Percentiles rank a stretch among this genome's conserved stretches.
These are phyloP conservation scores for Aspergillus glaucus DNA, from an alignment of 2,329 filamentous ascomycete species.

Conservation along the genomic window DNA sequence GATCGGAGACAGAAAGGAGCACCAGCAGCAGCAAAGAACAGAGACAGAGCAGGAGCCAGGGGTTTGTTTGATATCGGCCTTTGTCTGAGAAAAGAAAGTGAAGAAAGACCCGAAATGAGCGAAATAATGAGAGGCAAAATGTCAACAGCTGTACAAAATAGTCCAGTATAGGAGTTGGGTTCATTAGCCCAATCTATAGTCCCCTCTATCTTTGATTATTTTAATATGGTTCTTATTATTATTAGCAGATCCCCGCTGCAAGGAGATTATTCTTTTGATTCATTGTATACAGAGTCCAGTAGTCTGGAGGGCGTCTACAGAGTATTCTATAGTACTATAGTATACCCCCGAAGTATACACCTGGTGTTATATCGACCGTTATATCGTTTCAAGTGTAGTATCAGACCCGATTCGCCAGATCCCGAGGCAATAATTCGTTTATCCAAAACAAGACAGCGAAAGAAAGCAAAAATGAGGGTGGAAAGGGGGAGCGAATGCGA, in stretches of 20 bases:
- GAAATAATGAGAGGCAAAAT: slow-evolving; percentile 3
- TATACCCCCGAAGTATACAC: no score
- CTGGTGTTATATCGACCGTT: neutral
- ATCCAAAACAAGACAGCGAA: neutral
- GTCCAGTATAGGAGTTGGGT: slow-evolving; percentile 7
- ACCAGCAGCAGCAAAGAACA: slow-evolving; percentile 2
- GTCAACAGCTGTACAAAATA: slow-evolving; percentile 1
- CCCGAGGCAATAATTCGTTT: neutral
- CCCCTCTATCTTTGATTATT: neutral
- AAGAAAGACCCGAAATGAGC: slow-evolving; percentile 3
- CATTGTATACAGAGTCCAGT: neutral
- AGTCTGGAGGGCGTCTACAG: no score
- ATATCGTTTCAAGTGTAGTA: neutral
- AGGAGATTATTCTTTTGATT: neutral
- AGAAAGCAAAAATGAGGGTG: neutral
- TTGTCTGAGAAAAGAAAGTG: slow-evolving; percentile 3
- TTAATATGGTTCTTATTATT: neutral
- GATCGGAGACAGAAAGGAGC: slow-evolving; percentile 4
- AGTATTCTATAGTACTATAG: no score
- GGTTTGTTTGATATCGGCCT: neutral
- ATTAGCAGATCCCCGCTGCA: neutral
- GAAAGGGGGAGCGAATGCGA: neutral
- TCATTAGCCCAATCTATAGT: neutral
- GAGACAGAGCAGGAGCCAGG: slow-evolving; percentile 1
- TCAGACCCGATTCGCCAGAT: neutral